phyloP scores from a whole-genome alignment of 768 basidiomycete species.

The Collybiopsis confluens region DNA sequence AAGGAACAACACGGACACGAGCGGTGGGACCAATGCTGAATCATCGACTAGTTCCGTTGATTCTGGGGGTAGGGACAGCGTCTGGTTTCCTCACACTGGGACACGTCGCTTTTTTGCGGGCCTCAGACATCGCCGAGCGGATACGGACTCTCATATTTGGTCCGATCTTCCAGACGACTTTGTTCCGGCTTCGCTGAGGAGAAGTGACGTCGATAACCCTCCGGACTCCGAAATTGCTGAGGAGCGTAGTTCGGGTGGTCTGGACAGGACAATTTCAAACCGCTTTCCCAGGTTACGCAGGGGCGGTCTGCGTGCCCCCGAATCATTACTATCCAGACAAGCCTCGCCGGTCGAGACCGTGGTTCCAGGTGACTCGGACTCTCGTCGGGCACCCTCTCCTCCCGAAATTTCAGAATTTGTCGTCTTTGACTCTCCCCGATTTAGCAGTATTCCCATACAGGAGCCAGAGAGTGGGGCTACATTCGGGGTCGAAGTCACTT shows the following conservation, averaged over 20 bases:
- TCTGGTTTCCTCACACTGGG: slow-evolving; percentile 22
- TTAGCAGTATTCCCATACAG: slow-evolving; percentile 4
- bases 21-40: slow-evolving; percentile 25
- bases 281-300: slow-evolving; percentile 52
- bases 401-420: background rate
- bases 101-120: slow-evolving; percentile 51
- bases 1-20: slow-evolving; percentile 25
- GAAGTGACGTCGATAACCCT: background rate
- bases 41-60: background rate
- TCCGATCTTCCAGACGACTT: slow-evolving; percentile 18
- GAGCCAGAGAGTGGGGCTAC: slow-evolving; percentile 5
- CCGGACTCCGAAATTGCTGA: too few relatives aligned
- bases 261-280: background rate
- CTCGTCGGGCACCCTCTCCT: slow-evolving; percentile 8
- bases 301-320: slow-evolving; percentile 63
- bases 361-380: background rate
- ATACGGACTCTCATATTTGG: slow-evolving; percentile 18
- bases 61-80: background rate
- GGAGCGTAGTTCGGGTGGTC: too few relatives aligned
- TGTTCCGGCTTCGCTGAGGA: background rate
- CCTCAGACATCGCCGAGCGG: slow-evolving; percentile 39
- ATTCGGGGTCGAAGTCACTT: slow-evolving; percentile 23
- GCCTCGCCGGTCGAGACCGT: slow-evolving; percentile 29
- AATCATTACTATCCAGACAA: slow-evolving; percentile 49
- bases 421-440: background rate